Percentiles rank a stretch among this genome's conserved stretches.
These are phyloP conservation scores for Cryphonectria nitschkei DNA, from an alignment of 2,329 filamentous ascomycete species.

Conservation along the genomic window DNA sequence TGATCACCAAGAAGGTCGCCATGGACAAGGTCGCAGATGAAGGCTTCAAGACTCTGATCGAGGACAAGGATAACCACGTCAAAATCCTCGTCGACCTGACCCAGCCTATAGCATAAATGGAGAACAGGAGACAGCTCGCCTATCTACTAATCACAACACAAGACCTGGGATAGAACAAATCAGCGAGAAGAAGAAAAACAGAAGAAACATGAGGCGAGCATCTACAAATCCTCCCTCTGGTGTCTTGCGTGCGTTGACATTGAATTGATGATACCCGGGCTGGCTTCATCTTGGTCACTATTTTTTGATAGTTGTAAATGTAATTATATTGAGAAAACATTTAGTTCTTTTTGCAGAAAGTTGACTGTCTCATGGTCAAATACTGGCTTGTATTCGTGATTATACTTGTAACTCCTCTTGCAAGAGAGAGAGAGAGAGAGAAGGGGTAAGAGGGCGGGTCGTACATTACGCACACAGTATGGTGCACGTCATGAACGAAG, in stretches of 20 bases:
- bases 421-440: no score
- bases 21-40: constrained; percentile 54
- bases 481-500: no score
- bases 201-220: background rate
- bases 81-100: constrained; percentile 54
- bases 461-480: no score
- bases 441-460: no score
- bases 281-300: background rate
- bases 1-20: constrained; percentile 58
- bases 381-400: background rate
- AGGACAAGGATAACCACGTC: constrained; percentile 59
- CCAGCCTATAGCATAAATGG: constrained; percentile 13
- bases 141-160: background rate
- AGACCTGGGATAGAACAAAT: background rate
- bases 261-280: constrained; percentile 21
- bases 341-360: background rate
- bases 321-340: background rate
- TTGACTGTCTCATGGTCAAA: background rate
- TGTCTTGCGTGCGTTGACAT: constrained; percentile 1
- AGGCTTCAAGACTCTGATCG: constrained; percentile 55
- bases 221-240: background rate
- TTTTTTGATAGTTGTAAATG: background rate
- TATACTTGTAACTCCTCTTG: background rate
- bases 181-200: background rate
- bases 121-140: background rate